Conservation (phyloP, 768 basidiomycete genomes). For the Trametes gibbosa region DNA sequence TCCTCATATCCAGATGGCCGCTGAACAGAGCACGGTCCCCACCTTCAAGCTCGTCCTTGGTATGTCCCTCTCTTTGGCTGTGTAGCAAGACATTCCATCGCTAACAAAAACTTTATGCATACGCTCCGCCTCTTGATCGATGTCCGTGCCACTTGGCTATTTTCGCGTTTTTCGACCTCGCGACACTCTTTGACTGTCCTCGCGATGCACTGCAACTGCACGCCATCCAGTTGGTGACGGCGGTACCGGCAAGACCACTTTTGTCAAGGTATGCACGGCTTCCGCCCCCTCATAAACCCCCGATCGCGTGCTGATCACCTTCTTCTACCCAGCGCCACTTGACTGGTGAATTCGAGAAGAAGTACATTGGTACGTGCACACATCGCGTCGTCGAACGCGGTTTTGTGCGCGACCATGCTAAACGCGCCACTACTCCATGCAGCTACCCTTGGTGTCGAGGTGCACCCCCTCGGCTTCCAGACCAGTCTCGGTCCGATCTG, state of each 20-base stretch:
- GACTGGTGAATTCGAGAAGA: conserved; percentile 99
- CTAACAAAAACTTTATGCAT: conserved; percentile 28
- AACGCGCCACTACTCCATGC: conserved; percentile 20
- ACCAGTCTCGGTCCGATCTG: conserved; percentile 99
- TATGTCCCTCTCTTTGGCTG: conserved; percentile 37
- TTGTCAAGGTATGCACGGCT: conserved; percentile 76
- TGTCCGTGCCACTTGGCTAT: conserved; percentile 29
- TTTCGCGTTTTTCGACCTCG: conserved; percentile 19
- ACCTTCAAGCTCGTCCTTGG: conserved; percentile 99
- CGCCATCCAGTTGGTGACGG: conserved; percentile 79
- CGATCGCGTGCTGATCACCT: conserved; percentile 60
- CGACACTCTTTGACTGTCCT: conserved; percentile 16
- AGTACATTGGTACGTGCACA: conserved; percentile 85
- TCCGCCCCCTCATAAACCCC: conserved; percentile 22
- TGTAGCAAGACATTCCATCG: conserved; percentile 1
- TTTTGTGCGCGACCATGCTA: not conserved
- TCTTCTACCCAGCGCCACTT: conserved; percentile 73
- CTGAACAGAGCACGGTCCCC: conserved; percentile 51
- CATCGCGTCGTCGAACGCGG: conserved; percentile 15
- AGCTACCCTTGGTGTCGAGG: conserved; percentile 99
- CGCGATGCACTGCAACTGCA: conserved; percentile 22
- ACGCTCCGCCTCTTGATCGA: conserved; percentile 51
- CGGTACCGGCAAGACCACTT: conserved; percentile 97
- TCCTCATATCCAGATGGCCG: conserved; percentile 34
- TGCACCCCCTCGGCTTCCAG: conserved; percentile 92